phyloP scores from a whole-genome alignment of 257 asterid genomes.

The Solanum megistacrolobum region DNA sequence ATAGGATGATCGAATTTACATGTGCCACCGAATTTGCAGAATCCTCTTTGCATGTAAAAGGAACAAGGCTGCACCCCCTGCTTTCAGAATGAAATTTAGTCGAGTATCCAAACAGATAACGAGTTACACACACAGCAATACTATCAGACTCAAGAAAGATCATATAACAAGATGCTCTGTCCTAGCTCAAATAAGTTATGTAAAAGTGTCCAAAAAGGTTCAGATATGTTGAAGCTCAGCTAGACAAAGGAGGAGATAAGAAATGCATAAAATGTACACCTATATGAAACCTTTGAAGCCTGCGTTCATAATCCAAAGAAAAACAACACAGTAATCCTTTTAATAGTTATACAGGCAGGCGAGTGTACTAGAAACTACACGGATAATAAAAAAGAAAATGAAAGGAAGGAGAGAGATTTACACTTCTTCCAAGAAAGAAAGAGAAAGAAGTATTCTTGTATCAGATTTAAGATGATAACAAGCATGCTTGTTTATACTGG shows the following conservation, averaged over 20 bases:
- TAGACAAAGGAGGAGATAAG: not conserved
- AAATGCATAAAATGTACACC: not conserved
- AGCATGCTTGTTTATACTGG: not conserved
- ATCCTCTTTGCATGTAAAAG: conserved; percentile 65
- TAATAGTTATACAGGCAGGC: not conserved
- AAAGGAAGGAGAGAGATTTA: not conserved
- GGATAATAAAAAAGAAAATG: not conserved
- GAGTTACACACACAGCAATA: not conserved
- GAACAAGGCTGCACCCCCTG: conserved; percentile 84
- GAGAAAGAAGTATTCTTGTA: not conserved
- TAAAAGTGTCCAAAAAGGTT: not conserved
- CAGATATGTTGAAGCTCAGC: not conserved
- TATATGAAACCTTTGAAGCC: not conserved
- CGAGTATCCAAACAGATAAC: not conserved
- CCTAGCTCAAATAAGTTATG: not conserved
- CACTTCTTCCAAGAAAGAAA: not conserved
- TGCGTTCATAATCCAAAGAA: not conserved
- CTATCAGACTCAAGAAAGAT: not conserved
- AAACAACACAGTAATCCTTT: not conserved
- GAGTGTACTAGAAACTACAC: not conserved
- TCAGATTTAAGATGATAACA: not conserved
- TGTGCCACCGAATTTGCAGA: conserved; percentile 63
- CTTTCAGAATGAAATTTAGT: not conserved
- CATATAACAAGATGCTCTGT: not conserved
- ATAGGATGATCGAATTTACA: conserved; percentile 89